These are phyloP conservation scores for Amanita exitialis DNA, from an alignment of 768 basidiomycete species.

Conservation along the genomic window DNA sequence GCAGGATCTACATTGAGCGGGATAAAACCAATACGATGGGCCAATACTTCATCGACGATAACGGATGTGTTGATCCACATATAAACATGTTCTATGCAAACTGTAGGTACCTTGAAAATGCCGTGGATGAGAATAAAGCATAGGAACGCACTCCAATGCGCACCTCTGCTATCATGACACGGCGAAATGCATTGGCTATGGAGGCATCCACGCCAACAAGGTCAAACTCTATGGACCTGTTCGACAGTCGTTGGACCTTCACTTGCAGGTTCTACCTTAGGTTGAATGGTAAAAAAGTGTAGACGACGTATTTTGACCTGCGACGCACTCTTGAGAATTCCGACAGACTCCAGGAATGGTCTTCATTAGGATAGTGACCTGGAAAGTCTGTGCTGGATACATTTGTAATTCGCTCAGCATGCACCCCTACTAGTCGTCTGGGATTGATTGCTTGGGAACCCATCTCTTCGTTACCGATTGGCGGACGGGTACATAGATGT, in stretches of 20 bases:
- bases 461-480: background rate
- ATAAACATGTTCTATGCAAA: slow-evolving; percentile 87
- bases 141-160: slow-evolving; percentile 11
- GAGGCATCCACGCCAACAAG: slow-evolving; percentile 92
- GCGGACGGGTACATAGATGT: too few species aligned
- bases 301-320: slow-evolving; percentile 8
- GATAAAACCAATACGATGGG: slow-evolving; percentile 86
- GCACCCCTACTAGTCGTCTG: slow-evolving; percentile 54
- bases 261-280: slow-evolving; percentile 59
- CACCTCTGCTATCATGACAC: slow-evolving; percentile 93
- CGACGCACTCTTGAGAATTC: slow-evolving; percentile 66
- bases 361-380: slow-evolving; percentile 78
- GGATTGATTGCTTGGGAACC: slow-evolving; percentile 13
- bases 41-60: slow-evolving; percentile 87
- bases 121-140: background rate
- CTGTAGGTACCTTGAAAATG: slow-evolving; percentile 65
- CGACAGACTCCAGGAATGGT: slow-evolving; percentile 73
- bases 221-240: slow-evolving; percentile 87
- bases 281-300: slow-evolving; percentile 5
- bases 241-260: slow-evolving; percentile 69
- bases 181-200: slow-evolving; percentile 88
- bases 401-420: slow-evolving; percentile 63
- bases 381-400: slow-evolving; percentile 89
- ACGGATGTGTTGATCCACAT: slow-evolving; percentile 93
- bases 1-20: slow-evolving; percentile 84